Evolutionary conservation across 2,329 filamentous ascomycete species (phyloP), one percentile per base, ranked within the genome.

Genomic region (Coccinonectria pachysandricola): DNA sequence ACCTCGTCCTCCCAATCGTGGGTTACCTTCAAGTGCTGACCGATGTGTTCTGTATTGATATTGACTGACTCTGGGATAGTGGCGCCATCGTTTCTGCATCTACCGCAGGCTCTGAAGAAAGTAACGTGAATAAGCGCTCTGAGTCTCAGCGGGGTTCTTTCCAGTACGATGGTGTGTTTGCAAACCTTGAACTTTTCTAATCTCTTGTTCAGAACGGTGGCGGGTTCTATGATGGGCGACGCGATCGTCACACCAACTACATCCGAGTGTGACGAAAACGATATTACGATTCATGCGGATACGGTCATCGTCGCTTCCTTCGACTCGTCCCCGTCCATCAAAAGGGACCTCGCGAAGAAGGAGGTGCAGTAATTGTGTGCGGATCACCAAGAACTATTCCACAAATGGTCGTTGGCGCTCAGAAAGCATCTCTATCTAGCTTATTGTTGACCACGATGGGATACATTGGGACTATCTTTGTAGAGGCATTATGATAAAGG

Each of bases 211-310:
- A 59, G 56, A 51, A 50, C 52, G 46, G 46, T 43, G 23, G 40
- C 42, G 38, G 64, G 57, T 46, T 54, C 56, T 45, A 59, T 52
- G 39, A 50, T 49, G 31, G 50, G 59, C 34, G 56, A 54, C 28
- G 49, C 52, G 29, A 49, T 54, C 44, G 45, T 47, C 19, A 55
- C 53, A 28, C 55, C 60, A 29, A 51, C 53, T 23, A 52, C 61
- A 28, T 68, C 64, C 23, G 63, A 68, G 36, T 63, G 55, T 32
- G 65, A 69, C 36, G 68, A 73, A 43, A 64, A n/a, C n/a, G n/a
- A 61, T 33, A 59, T 63, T 30, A 71, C 68, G n/a, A 60, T 72
- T 40, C 60, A 63, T 34, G 60, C 66, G 24, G 65, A 71, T 35
- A 59, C 60, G 29, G 52, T 57, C 28, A 59, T 56, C 28, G 57